Evolutionary conservation across 257 asterid species (phyloP).

Genomic region (Solanum pinnatisectum): DNA sequence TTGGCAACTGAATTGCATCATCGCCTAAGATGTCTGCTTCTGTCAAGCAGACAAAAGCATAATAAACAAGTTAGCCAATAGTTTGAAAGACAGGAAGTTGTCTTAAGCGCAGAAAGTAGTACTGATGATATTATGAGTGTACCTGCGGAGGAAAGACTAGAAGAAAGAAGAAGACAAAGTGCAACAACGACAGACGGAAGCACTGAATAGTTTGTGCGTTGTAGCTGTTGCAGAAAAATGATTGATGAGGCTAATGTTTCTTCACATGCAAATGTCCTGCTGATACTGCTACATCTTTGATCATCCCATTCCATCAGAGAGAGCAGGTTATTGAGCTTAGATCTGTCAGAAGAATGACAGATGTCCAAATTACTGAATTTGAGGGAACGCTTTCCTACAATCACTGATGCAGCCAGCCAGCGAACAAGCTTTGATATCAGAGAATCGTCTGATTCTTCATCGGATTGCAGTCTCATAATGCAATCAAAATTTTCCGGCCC

Average conservation of each 20-base stretch:
- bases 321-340: conserved; percentile 26
- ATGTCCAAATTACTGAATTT: conserved; percentile 19
- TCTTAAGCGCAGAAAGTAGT: neutral
- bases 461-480: conserved; percentile 11
- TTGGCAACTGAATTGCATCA: conserved; percentile 24
- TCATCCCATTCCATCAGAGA: conserved; percentile 39
- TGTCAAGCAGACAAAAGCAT: conserved; percentile 7
- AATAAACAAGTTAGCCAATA: neutral
- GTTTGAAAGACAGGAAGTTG: neutral
- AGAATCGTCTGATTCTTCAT: conserved; percentile 34
- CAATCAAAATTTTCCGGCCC: conserved; percentile 19
- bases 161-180: conserved; percentile 51
- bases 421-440: conserved; percentile 64
- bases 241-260: conserved; percentile 50
- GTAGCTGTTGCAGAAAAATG: conserved; percentile 55
- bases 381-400: conserved; percentile 46
- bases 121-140: neutral
- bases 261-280: conserved; percentile 14
- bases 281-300: conserved; percentile 13
- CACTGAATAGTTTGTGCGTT: conserved; percentile 30
- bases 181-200: conserved; percentile 76
- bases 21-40: conserved; percentile 27
- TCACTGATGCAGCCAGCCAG: conserved; percentile 79
- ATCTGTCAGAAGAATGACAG: conserved; percentile 16
- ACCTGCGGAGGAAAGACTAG: conserved; percentile 48